Percentiles rank a stretch among this genome's conserved stretches.
phyloP scores from a whole-genome alignment of 2,329 filamentous ascomycete genomes.

The Xylariales sp. region DNA sequence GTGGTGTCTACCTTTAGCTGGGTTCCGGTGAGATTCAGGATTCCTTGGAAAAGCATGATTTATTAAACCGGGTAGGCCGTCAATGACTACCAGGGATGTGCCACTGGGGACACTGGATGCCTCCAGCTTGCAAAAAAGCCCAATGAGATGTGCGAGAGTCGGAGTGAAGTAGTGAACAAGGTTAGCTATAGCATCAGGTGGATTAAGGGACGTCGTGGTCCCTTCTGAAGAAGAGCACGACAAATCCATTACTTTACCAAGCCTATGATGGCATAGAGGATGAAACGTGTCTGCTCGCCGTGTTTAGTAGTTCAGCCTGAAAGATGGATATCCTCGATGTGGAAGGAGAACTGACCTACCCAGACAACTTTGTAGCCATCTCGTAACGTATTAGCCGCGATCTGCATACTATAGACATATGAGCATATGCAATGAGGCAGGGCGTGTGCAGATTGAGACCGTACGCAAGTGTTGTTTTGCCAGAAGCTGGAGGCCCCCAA shows the following conservation, averaged over 20 bases:
- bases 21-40: conserved; percentile 53
- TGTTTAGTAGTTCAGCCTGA: conserved; percentile 23
- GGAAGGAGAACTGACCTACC: conserved; percentile 69
- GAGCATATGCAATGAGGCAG: conserved; percentile 9
- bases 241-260: conserved; percentile 48
- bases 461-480: conserved; percentile 87
- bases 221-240: conserved; percentile 25
- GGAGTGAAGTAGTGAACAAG: conserved; percentile 64
- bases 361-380: conserved; percentile 76
- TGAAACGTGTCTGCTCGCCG: conserved; percentile 58
- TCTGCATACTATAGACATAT: conserved; percentile 71
- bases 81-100: conserved; percentile 79
- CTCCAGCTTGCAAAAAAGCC: conserved; percentile 77
- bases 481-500: conserved; percentile 86
- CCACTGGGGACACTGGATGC: conserved; percentile 69
- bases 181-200: conserved; percentile 42
- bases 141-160: conserved; percentile 78
- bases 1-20: conserved; percentile 52
- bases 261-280: conserved; percentile 53
- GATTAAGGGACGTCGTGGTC: conserved; percentile 22
- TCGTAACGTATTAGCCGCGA: conserved; percentile 71
- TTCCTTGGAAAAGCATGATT: conserved; percentile 79
- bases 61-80: conserved; percentile 80
- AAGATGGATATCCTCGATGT: conserved; percentile 17
- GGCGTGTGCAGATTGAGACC: background rate